These are phyloP conservation scores for Candida bentonensis DNA, from an alignment of 805 yeast species.

Conservation along the genomic window DNA sequence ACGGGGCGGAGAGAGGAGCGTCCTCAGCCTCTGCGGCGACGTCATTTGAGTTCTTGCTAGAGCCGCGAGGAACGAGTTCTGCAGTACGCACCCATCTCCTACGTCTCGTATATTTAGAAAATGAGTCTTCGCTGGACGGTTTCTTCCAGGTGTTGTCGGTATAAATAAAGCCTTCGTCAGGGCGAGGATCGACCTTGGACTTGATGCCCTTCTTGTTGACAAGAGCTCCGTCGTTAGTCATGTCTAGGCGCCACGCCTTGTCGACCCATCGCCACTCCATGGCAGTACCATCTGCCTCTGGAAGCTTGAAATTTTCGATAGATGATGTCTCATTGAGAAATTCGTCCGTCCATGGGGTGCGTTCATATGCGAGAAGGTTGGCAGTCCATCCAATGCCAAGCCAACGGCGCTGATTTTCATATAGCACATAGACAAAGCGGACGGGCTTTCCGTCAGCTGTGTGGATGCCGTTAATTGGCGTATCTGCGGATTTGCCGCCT, in stretches of 20 bases:
- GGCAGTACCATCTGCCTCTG: constrained; percentile 53
- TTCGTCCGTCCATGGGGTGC: constrained; percentile 97
- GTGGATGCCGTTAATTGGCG: neutral
- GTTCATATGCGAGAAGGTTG: constrained; percentile 77
- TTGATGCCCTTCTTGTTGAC: constrained; percentile 39
- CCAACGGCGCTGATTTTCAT: constrained; percentile 95
- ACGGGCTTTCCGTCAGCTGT: constrained; percentile 33
- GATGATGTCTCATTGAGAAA: constrained; percentile 74
- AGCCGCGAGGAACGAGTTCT: constrained; percentile 37
- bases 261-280: constrained; percentile 95
- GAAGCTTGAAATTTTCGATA: constrained; percentile 66
- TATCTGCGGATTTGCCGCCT: neutral
- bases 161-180: constrained; percentile 78
- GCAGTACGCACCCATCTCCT: constrained; percentile 96
- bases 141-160: constrained; percentile 91
- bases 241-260: constrained; percentile 78
- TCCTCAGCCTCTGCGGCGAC: constrained; percentile 6
- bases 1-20: neutral
- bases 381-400: constrained; percentile 97
- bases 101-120: constrained; percentile 81
- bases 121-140: constrained; percentile 78
- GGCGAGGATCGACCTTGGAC: constrained; percentile 37
- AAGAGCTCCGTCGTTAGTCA: constrained; percentile 77
- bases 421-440: constrained; percentile 79
- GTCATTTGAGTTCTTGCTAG: neutral